Evolutionary conservation across 2,329 filamentous ascomycete genomes (phyloP).

Genomic region (Fusarium miscanthi): DNA sequence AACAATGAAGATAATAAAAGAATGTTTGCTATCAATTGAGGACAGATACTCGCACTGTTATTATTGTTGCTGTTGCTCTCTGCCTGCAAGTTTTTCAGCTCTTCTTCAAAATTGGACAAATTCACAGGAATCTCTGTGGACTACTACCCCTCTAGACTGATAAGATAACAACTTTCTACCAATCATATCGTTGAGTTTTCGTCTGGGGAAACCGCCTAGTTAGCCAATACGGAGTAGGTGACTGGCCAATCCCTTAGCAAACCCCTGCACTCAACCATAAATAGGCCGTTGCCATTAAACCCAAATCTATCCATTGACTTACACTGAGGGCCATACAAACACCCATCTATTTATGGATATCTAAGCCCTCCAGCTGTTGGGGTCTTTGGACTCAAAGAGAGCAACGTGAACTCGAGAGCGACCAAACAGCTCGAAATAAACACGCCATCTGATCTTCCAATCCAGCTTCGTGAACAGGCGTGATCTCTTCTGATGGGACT

Average conservation of each 20-base stretch:
- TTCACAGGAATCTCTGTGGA: conserved; percentile 22
- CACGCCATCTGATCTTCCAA: neutral
- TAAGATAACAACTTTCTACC: conserved; percentile 17
- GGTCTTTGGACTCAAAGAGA: neutral
- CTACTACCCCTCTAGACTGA: conserved; percentile 7
- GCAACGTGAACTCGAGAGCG: neutral
- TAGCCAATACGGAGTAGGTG: neutral
- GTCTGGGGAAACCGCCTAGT: conserved; percentile 12
- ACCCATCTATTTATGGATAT: neutral
- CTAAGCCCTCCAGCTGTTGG: neutral
- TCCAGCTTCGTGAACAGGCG: neutral
- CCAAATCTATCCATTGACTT: neutral
- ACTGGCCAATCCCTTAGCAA: neutral
- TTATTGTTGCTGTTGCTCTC: neutral
- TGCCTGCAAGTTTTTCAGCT: neutral
- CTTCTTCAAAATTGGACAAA: conserved; percentile 6
- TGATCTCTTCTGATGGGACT: neutral
- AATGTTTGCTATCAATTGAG: neutral
- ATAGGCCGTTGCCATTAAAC: neutral
- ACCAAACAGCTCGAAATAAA: too few relatives aligned
- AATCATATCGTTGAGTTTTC: conserved; percentile 6
- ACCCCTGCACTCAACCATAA: neutral
- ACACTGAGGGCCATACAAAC: neutral
- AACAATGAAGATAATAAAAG: neutral
- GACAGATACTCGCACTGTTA: neutral